phyloP scores from a whole-genome alignment of 2,329 filamentous ascomycete genomes.

The Colletotrichum shisoi region DNA sequence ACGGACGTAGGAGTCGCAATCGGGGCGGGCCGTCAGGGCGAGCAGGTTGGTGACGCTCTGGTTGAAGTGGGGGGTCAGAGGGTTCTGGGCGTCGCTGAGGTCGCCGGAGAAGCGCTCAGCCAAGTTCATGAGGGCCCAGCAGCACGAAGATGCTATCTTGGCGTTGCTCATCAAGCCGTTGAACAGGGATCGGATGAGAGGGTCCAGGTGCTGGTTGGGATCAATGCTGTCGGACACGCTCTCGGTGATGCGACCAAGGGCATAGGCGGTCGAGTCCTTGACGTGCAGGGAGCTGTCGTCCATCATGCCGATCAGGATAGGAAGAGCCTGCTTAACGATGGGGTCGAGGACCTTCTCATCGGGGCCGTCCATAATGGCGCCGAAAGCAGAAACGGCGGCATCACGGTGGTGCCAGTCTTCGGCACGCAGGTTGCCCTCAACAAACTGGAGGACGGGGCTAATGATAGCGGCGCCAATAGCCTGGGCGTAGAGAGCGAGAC shows the following conservation, averaged over 20 bases:
- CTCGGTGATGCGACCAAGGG: conserved; percentile 94
- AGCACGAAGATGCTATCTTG: conserved; percentile 98
- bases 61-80: conserved; percentile 91
- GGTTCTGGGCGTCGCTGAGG: conserved; percentile 76
- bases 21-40: conserved; percentile 80
- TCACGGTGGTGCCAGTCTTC: conserved; percentile 96
- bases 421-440: conserved; percentile 86
- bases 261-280: conserved; percentile 94
- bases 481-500: conserved; percentile 92
- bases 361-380: conserved; percentile 98
- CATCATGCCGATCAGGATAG: conserved; percentile 90
- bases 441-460: conserved; percentile 84
- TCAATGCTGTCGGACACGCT: conserved; percentile 92
- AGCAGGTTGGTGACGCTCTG: conserved; percentile 87
- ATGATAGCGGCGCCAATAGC: conserved; percentile 87
- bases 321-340: conserved; percentile 93
- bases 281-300: conserved; percentile 88
- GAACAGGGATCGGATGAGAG: conserved; percentile 88
- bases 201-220: conserved; percentile 79
- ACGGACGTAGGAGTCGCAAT: conserved; percentile 86
- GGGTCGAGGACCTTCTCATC: conserved; percentile 91
- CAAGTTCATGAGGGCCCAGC: conserved; percentile 98
- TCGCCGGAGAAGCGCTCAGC: conserved; percentile 95
- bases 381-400: conserved; percentile 95
- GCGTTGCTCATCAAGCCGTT: conserved; percentile 86